These are phyloP conservation scores for Huntiella omanensis DNA, from an alignment of 2,329 filamentous ascomycete species.

Conservation along the genomic window DNA sequence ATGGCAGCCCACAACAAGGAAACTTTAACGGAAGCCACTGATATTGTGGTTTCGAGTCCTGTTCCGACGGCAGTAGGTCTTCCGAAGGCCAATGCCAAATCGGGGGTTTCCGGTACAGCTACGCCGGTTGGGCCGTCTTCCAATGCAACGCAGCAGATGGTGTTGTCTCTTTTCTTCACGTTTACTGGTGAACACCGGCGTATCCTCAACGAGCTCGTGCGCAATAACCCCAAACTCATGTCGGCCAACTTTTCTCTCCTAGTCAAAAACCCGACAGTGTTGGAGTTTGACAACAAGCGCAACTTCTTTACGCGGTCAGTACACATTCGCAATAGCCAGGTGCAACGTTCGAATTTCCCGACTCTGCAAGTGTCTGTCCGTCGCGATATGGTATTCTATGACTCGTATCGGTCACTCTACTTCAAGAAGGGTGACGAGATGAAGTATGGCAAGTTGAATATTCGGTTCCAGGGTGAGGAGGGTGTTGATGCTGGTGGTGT, in stretches of 20 bases:
- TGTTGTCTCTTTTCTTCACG: conserved; percentile 84
- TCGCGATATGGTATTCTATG: conserved; percentile 88
- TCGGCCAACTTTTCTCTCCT: conserved; percentile 90
- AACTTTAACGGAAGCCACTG: not conserved
- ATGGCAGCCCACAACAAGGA: not conserved
- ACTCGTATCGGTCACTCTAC: conserved; percentile 95
- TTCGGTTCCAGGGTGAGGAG: conserved; percentile 92
- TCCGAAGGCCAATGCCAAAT: conserved; percentile 21
- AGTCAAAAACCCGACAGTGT: conserved; percentile 95
- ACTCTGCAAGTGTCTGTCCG: conserved; percentile 72
- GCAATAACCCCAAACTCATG: conserved; percentile 95
- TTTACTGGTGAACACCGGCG: conserved; percentile 97
- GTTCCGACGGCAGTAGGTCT: conserved; percentile 14
- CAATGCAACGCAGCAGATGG: conserved; percentile 49
- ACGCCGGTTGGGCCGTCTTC: conserved; percentile 13
- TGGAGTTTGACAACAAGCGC: conserved; percentile 98
- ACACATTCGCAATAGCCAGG: conserved; percentile 50
- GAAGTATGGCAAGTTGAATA: conserved; percentile 97
- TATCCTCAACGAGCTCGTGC: conserved; percentile 91
- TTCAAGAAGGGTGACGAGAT: conserved; percentile 95
- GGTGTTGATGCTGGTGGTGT: conserved; percentile 96
- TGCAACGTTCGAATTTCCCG: conserved; percentile 45
- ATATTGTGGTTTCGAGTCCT: conserved; percentile 17
- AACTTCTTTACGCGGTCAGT: conserved; percentile 96
- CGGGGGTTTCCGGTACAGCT: too few relatives aligned